These are phyloP conservation scores for Isabelozyma pseudorhagii DNA, from an alignment of 805 yeast genomes.

Conservation along the genomic window DNA sequence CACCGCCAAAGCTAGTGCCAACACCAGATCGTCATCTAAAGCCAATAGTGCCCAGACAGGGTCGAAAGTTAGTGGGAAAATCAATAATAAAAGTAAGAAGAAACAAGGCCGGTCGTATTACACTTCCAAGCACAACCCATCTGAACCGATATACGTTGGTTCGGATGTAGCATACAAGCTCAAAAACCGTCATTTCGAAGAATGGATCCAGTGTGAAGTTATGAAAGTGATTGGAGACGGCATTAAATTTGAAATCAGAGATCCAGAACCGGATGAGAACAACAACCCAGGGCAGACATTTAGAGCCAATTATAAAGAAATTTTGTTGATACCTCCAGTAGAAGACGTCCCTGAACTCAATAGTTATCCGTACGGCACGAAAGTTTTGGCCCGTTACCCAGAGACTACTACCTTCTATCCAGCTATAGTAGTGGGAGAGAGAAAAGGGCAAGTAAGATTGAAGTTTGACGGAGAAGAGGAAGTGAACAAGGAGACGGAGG, in stretches of 20 bases:
- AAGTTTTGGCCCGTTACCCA: conserved; percentile 91
- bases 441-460: conserved; percentile 70
- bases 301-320: conserved; percentile 78
- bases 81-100: conserved; percentile 12
- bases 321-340: conserved; percentile 64
- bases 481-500: conserved; percentile 92
- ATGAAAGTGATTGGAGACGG: conserved; percentile 75
- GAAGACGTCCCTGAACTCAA: conserved; percentile 39
- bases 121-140: conserved; percentile 57
- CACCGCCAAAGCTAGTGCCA: background rate
- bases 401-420: conserved; percentile 97
- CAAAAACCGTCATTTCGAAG: conserved; percentile 68
- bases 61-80: conserved; percentile 7
- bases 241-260: conserved; percentile 79
- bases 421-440: conserved; percentile 82
- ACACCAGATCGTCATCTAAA: background rate
- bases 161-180: conserved; percentile 88
- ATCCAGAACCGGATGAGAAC: conserved; percentile 95
- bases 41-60: conserved; percentile 7
- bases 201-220: conserved; percentile 96
- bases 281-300: conserved; percentile 85
- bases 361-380: conserved; percentile 69
- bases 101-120: conserved; percentile 45
- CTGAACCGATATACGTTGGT: conserved; percentile 57
- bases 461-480: conserved; percentile 97